Conservation (phyloP, 148 eudicot species). For the Vaccinium macrocarpon region DNA sequence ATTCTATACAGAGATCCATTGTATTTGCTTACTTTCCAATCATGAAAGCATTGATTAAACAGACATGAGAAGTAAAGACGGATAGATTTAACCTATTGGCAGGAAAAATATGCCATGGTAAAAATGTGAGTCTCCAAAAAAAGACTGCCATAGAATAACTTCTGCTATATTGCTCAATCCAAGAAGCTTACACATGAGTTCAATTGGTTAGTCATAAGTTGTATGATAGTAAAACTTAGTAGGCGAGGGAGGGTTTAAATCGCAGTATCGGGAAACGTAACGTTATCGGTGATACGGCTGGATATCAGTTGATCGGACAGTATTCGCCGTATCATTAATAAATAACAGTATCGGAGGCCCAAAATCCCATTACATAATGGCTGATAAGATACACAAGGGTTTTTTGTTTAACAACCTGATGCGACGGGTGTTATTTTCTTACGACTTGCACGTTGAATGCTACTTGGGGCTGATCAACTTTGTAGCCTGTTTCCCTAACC, state of each 20-base stretch:
- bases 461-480: neutral
- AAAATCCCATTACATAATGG: too few species aligned
- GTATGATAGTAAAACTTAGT: neutral
- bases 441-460: neutral
- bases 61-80: neutral
- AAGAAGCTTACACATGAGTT: neutral
- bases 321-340: too few species aligned
- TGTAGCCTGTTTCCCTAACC: neutral
- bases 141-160: neutral
- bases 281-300: too few species aligned
- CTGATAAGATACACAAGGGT: too few species aligned
- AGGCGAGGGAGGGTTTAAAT: neutral
- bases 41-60: neutral
- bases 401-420: too few species aligned
- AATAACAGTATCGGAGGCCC: too few species aligned
- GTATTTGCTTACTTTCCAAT: too few species aligned
- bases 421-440: too few species aligned
- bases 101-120: neutral
- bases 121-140: neutral
- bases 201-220: neutral
- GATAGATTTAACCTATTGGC: neutral
- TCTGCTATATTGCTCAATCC: neutral
- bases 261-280: too few species aligned
- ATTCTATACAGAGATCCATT: too few species aligned
- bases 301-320: too few species aligned